Evolutionary conservation across 108 stramenopile species (phyloP).

Genomic region (Pseudonitzschia multiseries): DNA sequence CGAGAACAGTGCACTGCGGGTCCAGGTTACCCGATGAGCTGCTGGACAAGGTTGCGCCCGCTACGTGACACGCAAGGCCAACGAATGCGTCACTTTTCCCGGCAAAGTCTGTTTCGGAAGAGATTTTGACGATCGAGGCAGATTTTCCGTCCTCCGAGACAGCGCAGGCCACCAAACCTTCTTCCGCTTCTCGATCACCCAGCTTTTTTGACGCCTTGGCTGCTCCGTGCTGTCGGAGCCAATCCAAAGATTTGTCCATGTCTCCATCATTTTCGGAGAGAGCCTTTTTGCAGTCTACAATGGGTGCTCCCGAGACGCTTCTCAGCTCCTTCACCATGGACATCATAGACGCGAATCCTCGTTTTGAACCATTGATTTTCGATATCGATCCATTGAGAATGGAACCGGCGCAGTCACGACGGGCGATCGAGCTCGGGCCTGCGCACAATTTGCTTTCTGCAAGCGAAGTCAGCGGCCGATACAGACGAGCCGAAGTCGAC

Average conservation of each 20-base stretch:
- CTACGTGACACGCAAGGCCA: slow-evolving; percentile 58
- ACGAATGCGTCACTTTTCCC: slow-evolving; percentile 59
- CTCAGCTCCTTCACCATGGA: slow-evolving; percentile 62
- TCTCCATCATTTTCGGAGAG: slow-evolving; percentile 54
- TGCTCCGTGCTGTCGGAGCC: slow-evolving; percentile 77
- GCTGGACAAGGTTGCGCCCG: slow-evolving; percentile 51
- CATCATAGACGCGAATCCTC: slow-evolving; percentile 22
- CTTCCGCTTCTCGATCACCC: slow-evolving; percentile 57
- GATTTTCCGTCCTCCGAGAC: slow-evolving; percentile 47
- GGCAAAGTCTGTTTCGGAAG: slow-evolving; percentile 86
- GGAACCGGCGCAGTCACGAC: not conserved
- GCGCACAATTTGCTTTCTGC: not conserved
- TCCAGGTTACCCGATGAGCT: slow-evolving; percentile 28
- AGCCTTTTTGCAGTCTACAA: slow-evolving; percentile 88
- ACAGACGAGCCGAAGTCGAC: slow-evolving; percentile 2
- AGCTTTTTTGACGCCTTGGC: slow-evolving; percentile 77
- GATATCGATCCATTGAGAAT: not conserved
- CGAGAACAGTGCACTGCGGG: slow-evolving; percentile 24
- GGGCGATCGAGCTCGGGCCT: not conserved
- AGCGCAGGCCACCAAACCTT: slow-evolving; percentile 68
- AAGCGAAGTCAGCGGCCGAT: not conserved
- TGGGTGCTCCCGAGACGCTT: slow-evolving; percentile 69
- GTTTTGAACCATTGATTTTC: not conserved
- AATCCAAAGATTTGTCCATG: slow-evolving; percentile 63
- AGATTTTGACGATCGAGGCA: slow-evolving; percentile 67